These are phyloP conservation scores for Ampelocalamus luodianensis DNA, from an alignment of 176 grass and related monocot species.

Conservation along the genomic window DNA sequence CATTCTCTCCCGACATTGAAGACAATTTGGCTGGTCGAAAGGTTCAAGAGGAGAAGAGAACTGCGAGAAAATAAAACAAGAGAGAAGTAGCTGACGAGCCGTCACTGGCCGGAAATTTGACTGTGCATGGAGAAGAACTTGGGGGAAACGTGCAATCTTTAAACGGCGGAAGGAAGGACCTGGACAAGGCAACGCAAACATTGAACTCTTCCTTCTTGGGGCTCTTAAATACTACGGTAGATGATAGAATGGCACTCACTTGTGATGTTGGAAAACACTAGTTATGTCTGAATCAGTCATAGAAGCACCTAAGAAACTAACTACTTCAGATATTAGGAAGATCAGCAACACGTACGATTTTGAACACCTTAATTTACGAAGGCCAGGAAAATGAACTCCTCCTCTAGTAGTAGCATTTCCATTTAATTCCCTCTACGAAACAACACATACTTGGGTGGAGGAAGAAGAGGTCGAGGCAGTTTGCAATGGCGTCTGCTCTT, in stretches of 20 bases:
- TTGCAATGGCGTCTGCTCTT: constrained; percentile 26
- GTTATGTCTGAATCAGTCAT: background rate
- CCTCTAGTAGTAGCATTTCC: background rate
- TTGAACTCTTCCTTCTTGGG: constrained; percentile 38
- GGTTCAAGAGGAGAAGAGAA: background rate
- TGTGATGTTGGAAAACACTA: background rate
- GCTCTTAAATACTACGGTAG: background rate
- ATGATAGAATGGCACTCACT: background rate
- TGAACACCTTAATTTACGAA: background rate
- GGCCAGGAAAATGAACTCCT: background rate
- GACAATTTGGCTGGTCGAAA: background rate
- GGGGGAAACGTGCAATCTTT: constrained; percentile 36
- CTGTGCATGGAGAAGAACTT: background rate
- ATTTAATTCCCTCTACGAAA: background rate
- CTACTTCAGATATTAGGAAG: background rate
- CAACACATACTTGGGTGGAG: background rate
- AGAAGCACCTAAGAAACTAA: background rate
- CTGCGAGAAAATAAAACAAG: background rate
- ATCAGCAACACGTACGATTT: background rate
- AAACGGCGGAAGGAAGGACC: background rate
- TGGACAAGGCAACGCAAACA: background rate
- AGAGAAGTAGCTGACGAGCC: constrained; percentile 18
- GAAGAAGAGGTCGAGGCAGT: background rate
- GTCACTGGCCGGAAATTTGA: constrained; percentile 39
- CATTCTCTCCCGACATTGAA: constrained; percentile 54